Evolutionary conservation across 2,329 filamentous ascomycete species (phyloP), one percentile per base, ranked within the genome.

Genomic region (Calonectria naviculata): DNA sequence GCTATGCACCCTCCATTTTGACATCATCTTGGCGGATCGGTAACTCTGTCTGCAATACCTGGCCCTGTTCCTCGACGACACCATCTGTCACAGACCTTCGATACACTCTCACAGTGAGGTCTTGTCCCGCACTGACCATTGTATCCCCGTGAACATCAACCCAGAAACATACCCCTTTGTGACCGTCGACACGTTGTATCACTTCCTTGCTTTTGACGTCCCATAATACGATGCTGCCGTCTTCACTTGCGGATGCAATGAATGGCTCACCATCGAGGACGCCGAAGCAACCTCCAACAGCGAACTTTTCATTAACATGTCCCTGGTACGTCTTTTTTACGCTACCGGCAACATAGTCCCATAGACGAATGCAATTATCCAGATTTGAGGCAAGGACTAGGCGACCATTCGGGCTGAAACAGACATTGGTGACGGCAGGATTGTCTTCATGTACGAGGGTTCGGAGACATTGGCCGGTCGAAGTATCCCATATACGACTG

Each of bases 261-360:
- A 97, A 97, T 0, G 87, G 80, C 28, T 80, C 78, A 4, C 78
- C 81, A 15, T 78, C 84, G 49, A 83, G 78, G 65, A 90, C 88
- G 15, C 94, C 95, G 80, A 98, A 98, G 46, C 93, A 93, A 5
- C 95, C 94, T 3, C 91, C 91, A n/a, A 98, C 88, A 74, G 94
- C 96, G 83, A 93, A 98, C 72, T 92, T 92, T 66, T 91, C 88
- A 81, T 99, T 99, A 66, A 87, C 85, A 79, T 98, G 97, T 0
- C 97, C 97, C 81, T 98, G 95, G 83, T 98, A 99, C 17, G 97
- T 99, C 87, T 99, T 99, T 79, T 98, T 93, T 76, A 97, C 97
- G 31, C 92, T 91, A 9, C 96, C 96, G 42, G 95, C 91, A 10
- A 97, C 93, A 81, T 98, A 99, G 82, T 98, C 94, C 97, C 97